Conservation (phyloP, 371 early-diverging fungal species). For the Actinomortierella ambigua region DNA sequence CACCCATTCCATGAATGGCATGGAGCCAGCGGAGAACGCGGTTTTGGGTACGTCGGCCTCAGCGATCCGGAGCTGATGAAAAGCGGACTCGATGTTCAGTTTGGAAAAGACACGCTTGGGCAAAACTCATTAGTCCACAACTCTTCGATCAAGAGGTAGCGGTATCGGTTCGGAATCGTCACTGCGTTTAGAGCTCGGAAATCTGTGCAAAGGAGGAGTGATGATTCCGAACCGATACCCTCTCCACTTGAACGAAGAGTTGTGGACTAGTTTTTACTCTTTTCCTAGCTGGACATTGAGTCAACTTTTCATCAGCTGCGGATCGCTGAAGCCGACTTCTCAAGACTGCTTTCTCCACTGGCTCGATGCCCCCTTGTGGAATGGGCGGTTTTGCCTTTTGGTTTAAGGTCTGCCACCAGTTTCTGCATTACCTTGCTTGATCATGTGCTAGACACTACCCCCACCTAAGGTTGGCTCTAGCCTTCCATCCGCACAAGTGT, state of each 20-base stretch:
- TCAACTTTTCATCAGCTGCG: conserved; percentile 50
- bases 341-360: conserved; percentile 58
- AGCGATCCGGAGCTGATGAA: background rate
- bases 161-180: conserved; percentile 42
- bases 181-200: conserved; percentile 41
- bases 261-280: conserved; percentile 40
- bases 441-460: too few relatives aligned
- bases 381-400: conserved; percentile 59
- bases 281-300: conserved; percentile 51
- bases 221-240: conserved; percentile 47
- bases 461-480: background rate
- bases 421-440: conserved; percentile 54
- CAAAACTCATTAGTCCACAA: conserved; percentile 12
- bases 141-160: conserved; percentile 49
- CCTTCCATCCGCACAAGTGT: too few relatives aligned
- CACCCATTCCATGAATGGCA: too few relatives aligned
- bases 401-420: conserved; percentile 49
- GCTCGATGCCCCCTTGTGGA: conserved; percentile 55
- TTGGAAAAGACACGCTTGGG: background rate
- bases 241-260: conserved; percentile 42
- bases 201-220: too few relatives aligned
- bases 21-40: too few relatives aligned
- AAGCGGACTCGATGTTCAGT: background rate
- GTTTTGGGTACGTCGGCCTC: too few relatives aligned
- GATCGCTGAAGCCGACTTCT: conserved; percentile 20